Base-by-base conservation (phyloP, 1,139 yeast genomes). In the Nematodospora anomalae region DNA sequence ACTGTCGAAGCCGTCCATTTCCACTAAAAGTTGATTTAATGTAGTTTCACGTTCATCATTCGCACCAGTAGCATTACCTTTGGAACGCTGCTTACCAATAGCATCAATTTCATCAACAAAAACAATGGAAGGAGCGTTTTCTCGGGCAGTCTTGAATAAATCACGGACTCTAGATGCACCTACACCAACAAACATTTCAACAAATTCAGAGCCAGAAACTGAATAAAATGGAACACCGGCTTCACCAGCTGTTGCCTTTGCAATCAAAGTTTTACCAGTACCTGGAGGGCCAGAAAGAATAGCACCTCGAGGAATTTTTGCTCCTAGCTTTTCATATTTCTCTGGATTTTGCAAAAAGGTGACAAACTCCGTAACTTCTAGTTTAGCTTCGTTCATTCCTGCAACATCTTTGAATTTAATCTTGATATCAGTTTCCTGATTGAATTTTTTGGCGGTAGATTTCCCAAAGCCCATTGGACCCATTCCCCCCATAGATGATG, bases 191-290 rank as follows among this genome's bases (percentile, higher is more conserved):
- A 89, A 92, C 97, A 92, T 90, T 63, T 92, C 98, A 12, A 92
- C 96, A 50, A 92, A 92, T 58, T 92, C 97, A n/a, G 97, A 89
- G 49, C 97, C 98, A 4, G 96, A 86, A 9, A 92, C 97, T 11
- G 96, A 84, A 49, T 80, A 79, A 56, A 92, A 92, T 26, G 98
- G 97, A 30, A 92, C 98, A 34, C 92, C 95, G 0, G 97, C 97
- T 62, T 92, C 98, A 46, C 98, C 98, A 1, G 98, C 98, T 29
- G 97, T 92, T 4, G 98, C 98, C 60, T 87, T 90, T n/a, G 98
- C 98, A 41, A 92, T 69, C 46, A 92, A 69, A 1, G 98, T 92
- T 62, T 92, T 92, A 81, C 98, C 98, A 6, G 98, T 92, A 72
- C 98, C 98, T 34, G 98, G 98, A n/a, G 97, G 96, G 42, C 98